Percentiles rank a stretch among this genome's conserved stretches.
These are phyloP conservation scores for Antitrichia curtipendula DNA, from an alignment of 225 moss, liverwort and hornwort genomes.

Conservation along the genomic window DNA sequence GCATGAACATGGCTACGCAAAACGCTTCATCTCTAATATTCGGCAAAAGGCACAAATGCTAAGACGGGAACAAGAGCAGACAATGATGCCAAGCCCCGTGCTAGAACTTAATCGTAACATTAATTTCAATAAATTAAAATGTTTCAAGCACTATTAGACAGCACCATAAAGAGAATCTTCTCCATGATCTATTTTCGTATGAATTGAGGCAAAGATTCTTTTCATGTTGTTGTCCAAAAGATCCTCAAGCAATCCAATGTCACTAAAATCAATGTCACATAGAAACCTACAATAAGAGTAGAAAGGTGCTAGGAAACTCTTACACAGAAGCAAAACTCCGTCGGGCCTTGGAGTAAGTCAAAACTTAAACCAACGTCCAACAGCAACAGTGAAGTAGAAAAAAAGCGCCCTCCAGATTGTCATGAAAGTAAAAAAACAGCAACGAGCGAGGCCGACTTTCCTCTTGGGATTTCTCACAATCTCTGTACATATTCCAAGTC, in stretches of 20 bases:
- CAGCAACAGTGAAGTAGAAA: slow-evolving; percentile 1
- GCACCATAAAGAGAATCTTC: background rate
- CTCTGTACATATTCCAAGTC: slow-evolving; percentile 46
- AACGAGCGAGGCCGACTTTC: slow-evolving; percentile 23
- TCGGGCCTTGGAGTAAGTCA: background rate
- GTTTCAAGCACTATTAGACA: background rate
- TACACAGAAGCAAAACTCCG: background rate
- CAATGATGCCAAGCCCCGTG: too few relatives aligned
- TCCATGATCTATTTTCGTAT: background rate
- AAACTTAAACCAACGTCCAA: background rate
- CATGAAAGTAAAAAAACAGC: slow-evolving; percentile 25
- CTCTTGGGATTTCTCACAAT: slow-evolving; percentile 36
- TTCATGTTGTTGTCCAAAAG: background rate
- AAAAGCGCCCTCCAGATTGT: slow-evolving; percentile 25
- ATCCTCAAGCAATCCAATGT: background rate
- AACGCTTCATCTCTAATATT: background rate
- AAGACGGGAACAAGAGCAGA: background rate
- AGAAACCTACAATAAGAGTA: background rate
- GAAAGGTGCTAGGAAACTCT: background rate
- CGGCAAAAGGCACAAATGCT: background rate
- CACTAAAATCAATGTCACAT: background rate
- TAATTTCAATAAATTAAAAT: background rate
- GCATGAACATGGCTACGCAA: background rate
- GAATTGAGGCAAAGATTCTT: background rate
- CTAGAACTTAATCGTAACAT: background rate